phyloP scores from a whole-genome alignment of 2,329 filamentous ascomycete genomes.

The Calonectria hongkongensis region DNA sequence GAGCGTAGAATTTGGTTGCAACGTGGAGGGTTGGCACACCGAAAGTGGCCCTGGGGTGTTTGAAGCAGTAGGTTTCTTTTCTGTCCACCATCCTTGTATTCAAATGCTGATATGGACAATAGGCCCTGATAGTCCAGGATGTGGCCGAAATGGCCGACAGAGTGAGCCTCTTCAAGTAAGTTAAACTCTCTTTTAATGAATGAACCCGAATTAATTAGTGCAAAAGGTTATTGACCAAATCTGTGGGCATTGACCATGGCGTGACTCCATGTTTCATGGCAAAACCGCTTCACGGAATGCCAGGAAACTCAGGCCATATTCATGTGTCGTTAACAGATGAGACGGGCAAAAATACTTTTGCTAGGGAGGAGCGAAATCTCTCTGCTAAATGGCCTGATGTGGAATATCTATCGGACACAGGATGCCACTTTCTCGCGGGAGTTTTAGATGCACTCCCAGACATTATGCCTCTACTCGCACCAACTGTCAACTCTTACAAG shows the following conservation, averaged over 20 bases:
- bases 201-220: background rate
- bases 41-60: conserved; percentile 81
- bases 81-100: background rate
- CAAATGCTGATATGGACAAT: background rate
- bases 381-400: conserved; percentile 77
- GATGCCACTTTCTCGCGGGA: conserved; percentile 83
- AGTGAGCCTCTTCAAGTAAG: conserved; percentile 93
- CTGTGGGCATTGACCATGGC: conserved; percentile 32
- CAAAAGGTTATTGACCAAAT: conserved; percentile 55
- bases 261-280: conserved; percentile 42
- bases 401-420: conserved; percentile 79
- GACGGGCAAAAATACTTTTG: conserved; percentile 79
- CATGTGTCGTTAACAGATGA: conserved; percentile 35
- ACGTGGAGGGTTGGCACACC: conserved; percentile 89
- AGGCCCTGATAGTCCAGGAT: conserved; percentile 87
- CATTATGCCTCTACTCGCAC: conserved; percentile 84
- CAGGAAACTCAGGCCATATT: conserved; percentile 39
- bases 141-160: conserved; percentile 92
- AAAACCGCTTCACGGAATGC: conserved; percentile 38
- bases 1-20: conserved; percentile 81
- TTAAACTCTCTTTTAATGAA: background rate
- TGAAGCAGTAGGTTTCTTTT: conserved; percentile 49
- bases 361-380: conserved; percentile 69
- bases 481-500: conserved; percentile 86
- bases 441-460: conserved; percentile 82